Evolutionary conservation across 1,284 basidiomycete species (phyloP).

Genomic region (Apiotrichum porosum): DNA sequence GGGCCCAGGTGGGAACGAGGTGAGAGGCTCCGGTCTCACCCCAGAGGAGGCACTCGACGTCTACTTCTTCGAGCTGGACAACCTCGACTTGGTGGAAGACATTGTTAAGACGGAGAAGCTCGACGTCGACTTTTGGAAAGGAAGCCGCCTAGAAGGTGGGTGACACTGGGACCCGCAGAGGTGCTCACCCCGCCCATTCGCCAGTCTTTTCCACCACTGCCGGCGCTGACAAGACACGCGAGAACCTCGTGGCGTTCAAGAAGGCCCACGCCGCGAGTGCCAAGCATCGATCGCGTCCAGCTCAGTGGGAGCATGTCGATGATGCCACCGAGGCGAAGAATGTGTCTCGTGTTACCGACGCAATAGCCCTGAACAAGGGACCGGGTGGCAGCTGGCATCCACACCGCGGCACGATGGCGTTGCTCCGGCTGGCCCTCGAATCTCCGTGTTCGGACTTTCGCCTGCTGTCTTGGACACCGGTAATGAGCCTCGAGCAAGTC

Average conservation of each 20-base stretch:
- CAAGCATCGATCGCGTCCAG: too few relatives aligned
- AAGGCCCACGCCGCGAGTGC: too few relatives aligned
- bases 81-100: slow-evolving; percentile 62
- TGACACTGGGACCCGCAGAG: too few relatives aligned
- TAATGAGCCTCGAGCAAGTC: background rate
- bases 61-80: slow-evolving; percentile 60
- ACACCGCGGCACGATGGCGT: slow-evolving; percentile 8
- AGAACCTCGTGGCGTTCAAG: too few relatives aligned
- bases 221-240: too few relatives aligned
- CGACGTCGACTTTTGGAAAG: slow-evolving; percentile 27
- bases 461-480: slow-evolving; percentile 13
- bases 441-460: background rate
- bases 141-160: too few relatives aligned
- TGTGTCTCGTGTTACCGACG: background rate
- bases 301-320: too few relatives aligned
- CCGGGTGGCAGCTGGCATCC: slow-evolving; percentile 14
- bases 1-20: too few relatives aligned
- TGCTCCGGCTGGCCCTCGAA: slow-evolving; percentile 10
- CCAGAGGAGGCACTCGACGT: slow-evolving; percentile 47
- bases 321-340: background rate
- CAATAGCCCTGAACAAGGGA: background rate
- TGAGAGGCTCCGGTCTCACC: slow-evolving; percentile 33
- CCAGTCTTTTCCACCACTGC: too few relatives aligned
- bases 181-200: too few relatives aligned
- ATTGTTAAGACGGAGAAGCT: slow-evolving; percentile 51